Evolutionary conservation across 495 filamentous ascomycete genomes (phyloP), one percentile per base, ranked within the genome.

Genomic region (Trichoderma reesei): DNA sequence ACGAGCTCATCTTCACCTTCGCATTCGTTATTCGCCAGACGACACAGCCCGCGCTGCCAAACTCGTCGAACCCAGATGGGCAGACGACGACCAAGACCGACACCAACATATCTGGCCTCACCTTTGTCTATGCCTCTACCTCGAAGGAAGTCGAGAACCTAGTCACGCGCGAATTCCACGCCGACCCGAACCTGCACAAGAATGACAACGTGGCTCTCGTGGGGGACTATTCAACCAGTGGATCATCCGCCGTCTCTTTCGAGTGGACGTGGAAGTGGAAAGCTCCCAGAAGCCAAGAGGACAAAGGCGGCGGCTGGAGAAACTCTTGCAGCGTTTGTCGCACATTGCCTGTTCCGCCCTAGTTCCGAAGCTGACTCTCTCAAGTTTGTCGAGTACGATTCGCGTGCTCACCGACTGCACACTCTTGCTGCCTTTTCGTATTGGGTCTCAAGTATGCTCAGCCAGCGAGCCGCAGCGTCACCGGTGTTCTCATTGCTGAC

Each of bases 211-310:
- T 98, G 13, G 89, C 93, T 65, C 78, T 98, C 14, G 86, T 98
- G 8, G 94, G 94, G 0, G 91, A 94, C 72, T 96, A 84, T 73
- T 81, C 85, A 0, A 98, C 94, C 1, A 86, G 83, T 10, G 91
- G 91, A 18, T 88, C 81, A 65, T 77, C 86, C 11, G 92, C 90
- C 5, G 89, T 96, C 60, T 88, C 92, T 33, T 96, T 97, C 72
- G 87, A 94, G 38, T 98, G 93, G 90, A 86, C 86, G 20, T 98
- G 94, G 94, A 90, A 84, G 78, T 98, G 94, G 94, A 90, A 89
- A 68, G 91, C 94, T 14, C 94, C 94, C 16, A 96, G 91, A 78
- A 56, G 77, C 31, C 75, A 73, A 38, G 94, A 97, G 69, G 94
- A 97, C 70, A 86, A 85, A 67, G 91, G 88, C 48, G 91, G 90